These are phyloP conservation scores for Fusarium veterinarium DNA, from an alignment of 2,329 filamentous ascomycete species.

Conservation along the genomic window DNA sequence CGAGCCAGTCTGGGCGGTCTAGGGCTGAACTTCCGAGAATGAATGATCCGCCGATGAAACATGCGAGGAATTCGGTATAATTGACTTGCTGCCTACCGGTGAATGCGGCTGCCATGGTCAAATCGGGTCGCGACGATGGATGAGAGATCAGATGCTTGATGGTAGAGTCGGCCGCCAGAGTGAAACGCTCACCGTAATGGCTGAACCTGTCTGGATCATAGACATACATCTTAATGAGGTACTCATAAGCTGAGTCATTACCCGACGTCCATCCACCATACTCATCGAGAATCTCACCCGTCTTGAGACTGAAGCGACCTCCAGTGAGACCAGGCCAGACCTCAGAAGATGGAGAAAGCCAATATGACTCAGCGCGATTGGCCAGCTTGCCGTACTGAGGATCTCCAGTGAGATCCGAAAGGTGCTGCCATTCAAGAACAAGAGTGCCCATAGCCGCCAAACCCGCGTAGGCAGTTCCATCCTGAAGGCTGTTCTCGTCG, in stretches of 20 bases:
- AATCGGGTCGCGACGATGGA: slow-evolving; percentile 77
- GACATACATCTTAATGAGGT: slow-evolving; percentile 70
- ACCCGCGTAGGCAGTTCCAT: neutral
- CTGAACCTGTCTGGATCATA: slow-evolving; percentile 68
- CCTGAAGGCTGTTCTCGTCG: neutral
- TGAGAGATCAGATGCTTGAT: slow-evolving; percentile 53
- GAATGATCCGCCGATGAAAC: slow-evolving; percentile 75
- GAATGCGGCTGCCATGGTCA: slow-evolving; percentile 69
- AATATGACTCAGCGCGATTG: slow-evolving; percentile 4
- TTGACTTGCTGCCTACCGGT: slow-evolving; percentile 65
- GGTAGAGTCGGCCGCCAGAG: slow-evolving; percentile 63
- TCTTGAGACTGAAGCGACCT: slow-evolving; percentile 8
- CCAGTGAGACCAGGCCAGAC: slow-evolving; percentile 22
- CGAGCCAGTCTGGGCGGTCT: slow-evolving; percentile 55
- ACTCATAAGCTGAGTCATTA: slow-evolving; percentile 70
- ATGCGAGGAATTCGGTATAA: slow-evolving; percentile 63
- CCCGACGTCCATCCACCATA: slow-evolving; percentile 65
- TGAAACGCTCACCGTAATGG: slow-evolving; percentile 44
- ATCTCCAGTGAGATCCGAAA: slow-evolving; percentile 15
- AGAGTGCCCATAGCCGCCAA: slow-evolving; percentile 12
- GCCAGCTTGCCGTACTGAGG: slow-evolving; percentile 3
- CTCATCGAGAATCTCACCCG: slow-evolving; percentile 42
- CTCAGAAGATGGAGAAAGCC: slow-evolving; percentile 15
- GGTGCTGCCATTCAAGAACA: slow-evolving; percentile 21
- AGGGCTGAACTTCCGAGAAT: slow-evolving; percentile 68